phyloP scores from a whole-genome alignment of 1,284 basidiomycete genomes.

The Puccinia horiana region DNA sequence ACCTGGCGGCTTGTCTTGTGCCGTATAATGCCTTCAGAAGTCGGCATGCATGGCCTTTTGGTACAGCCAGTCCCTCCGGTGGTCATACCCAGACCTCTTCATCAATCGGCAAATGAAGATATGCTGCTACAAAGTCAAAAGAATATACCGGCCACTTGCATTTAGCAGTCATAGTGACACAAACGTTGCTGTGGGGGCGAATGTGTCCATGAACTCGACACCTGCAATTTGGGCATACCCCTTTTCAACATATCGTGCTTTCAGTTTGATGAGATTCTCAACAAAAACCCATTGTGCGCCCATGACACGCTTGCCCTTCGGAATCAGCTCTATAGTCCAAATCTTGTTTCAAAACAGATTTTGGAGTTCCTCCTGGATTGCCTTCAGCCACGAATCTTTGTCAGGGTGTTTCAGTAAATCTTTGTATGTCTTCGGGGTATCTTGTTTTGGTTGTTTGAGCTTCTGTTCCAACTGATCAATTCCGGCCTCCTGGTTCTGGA shows the following conservation, averaged over 20 bases:
- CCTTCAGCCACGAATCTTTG: not conserved
- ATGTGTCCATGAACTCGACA: not conserved
- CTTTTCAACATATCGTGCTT: conserved; percentile 5
- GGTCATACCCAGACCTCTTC: conserved; percentile 16
- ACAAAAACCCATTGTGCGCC: conserved; percentile 10
- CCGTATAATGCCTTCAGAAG: too few relatives aligned
- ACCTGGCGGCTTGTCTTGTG: not conserved
- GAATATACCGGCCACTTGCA: not conserved
- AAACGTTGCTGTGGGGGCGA: conserved; percentile 25
- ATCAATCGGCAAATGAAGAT: conserved; percentile 18
- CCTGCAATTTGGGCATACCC: not conserved
- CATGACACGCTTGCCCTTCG: too few relatives aligned
- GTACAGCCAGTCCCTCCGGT: not conserved
- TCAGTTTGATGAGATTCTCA: not conserved
- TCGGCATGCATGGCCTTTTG: not conserved
- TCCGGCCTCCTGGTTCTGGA: not conserved
- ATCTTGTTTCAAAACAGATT: not conserved
- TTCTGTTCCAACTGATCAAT: too few relatives aligned
- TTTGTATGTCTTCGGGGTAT: not conserved
- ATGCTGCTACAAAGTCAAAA: too few relatives aligned
- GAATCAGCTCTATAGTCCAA: not conserved
- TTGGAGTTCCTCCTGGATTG: too few relatives aligned
- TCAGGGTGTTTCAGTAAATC: conserved; percentile 8
- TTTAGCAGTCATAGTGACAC: conserved; percentile 1
- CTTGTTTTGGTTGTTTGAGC: not conserved